A percentile compares a stretch with the other conserved stretches of the same genome.
These are phyloP conservation scores for Fraxinus xanthoxyloides DNA, from an alignment of 305 asterid species.

Conservation along the genomic window DNA sequence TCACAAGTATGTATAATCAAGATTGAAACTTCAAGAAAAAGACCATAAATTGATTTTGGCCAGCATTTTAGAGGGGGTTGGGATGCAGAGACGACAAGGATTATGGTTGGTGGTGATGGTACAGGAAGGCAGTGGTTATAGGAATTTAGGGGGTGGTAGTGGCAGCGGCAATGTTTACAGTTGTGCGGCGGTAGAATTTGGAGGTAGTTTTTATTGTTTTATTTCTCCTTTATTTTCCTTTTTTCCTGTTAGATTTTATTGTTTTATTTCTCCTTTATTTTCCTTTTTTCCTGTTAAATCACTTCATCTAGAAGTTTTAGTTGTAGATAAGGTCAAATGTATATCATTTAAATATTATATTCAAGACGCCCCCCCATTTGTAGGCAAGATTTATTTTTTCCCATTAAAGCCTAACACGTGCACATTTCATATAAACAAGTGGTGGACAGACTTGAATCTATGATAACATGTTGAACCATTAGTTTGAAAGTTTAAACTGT, in stretches of 20 bases:
- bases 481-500: neutral
- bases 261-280: neutral
- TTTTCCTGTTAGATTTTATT: neutral
- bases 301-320: too few relatives aligned
- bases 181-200: neutral
- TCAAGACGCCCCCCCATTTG: too few relatives aligned
- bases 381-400: too few relatives aligned
- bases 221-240: neutral
- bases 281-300: too few relatives aligned
- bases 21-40: conserved; percentile 9
- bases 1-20: neutral
- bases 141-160: neutral
- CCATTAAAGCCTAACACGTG: neutral
- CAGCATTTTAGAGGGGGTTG: conserved; percentile 25
- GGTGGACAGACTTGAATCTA: too few relatives aligned
- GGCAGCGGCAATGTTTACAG: neutral
- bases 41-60: conserved; percentile 10
- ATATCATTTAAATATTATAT: too few relatives aligned
- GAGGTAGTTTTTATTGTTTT: neutral
- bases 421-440: neutral
- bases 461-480: neutral
- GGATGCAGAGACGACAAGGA: conserved; percentile 29
- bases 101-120: neutral
- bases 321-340: too few relatives aligned
- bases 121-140: neutral